Percentiles rank a stretch among this genome's conserved stretches.
Conservation (phyloP, 2,329 filamentous ascomycete species). For the Fusarium sarcochroum region DNA sequence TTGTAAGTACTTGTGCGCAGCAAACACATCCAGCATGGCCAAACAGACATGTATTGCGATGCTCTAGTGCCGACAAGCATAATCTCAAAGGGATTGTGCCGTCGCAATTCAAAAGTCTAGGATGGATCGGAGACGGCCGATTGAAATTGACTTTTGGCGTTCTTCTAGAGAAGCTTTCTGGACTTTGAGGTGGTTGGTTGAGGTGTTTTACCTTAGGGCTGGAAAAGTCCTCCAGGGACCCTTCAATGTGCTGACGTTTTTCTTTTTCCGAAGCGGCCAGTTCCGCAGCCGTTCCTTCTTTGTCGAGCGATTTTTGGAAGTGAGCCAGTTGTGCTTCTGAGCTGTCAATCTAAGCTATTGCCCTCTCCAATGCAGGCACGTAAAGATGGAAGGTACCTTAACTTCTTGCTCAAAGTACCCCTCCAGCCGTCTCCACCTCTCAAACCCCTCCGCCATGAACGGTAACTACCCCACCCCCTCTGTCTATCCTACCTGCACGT, state of each 20-base stretch:
- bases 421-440: conserved; percentile 3
- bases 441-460: conserved; percentile 16
- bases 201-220: not conserved
- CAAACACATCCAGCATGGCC: not conserved
- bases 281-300: conserved; percentile 4
- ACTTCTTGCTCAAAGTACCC: conserved; percentile 15
- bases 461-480: conserved; percentile 35
- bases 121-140: conserved; percentile 21
- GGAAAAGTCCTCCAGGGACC: too few relatives aligned
- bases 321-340: conserved; percentile 19
- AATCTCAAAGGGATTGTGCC: not conserved
- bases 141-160: conserved; percentile 40
- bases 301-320: not conserved
- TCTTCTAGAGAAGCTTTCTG: conserved; percentile 20
- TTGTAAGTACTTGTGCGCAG: not conserved
- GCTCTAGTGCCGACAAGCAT: not conserved
- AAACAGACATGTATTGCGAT: not conserved
- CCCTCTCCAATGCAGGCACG: conserved; percentile 3
- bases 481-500: conserved; percentile 25
- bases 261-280: conserved; percentile 15
- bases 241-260: not conserved
- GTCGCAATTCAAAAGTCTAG: not conserved
- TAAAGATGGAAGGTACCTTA: conserved; percentile 8
- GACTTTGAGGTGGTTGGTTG: conserved; percentile 24
- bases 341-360: conserved; percentile 27